Evolutionary conservation across 2,329 filamentous ascomycete species (phyloP), one percentile per base, ranked within the genome.

Genomic region (Parafenestella ontariensis): DNA sequence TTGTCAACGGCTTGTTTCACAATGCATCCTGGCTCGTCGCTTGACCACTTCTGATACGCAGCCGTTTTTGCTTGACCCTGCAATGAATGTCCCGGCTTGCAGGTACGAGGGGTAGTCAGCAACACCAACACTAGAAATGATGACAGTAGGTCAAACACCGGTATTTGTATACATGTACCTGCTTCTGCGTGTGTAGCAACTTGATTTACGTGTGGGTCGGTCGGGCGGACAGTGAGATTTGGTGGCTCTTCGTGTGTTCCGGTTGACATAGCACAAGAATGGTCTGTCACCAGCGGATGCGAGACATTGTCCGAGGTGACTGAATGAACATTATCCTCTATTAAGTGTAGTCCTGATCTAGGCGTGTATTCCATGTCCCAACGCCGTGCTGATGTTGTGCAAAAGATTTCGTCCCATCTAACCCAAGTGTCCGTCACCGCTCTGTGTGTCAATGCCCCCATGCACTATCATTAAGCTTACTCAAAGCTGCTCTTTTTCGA

Each of bases 1-100:
- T 49, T 49, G 51, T 52, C 58, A 60, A 59, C 60, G 53, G 56
- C 61, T 56, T 59, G 65, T 68, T 68, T 68, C 65, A 68, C 59
- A 50, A 58, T 50, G n/a, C 46, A 60, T 50, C 65, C 56, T 51
- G 55, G 58, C 50, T 28, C 41, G 24, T 29, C 41, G 24, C 41
- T 43, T 43, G 41, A 11, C n/a, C 56, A 28, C 44, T 50, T 48
- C 56, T 56, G 50, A 54, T 54, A 54, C 54, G 49, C 50, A 52
- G 39, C 46, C 51, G 40, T 53, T 49, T 31, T 31, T 49, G 46
- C 56, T 49, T 44, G 23, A 46, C 44, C 41, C 42, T 21, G 49
- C 47, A 26, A 26, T 21, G 26, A 45, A 18, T 21, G 10, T 39
- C 47, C 45, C 46, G 48, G 20, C 39, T 42, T 41, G 37, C 46